Evolutionary conservation across 2,329 filamentous ascomycete species (phyloP), one percentile per base, ranked within the genome.

Genomic region (Fusarium sp.): DNA sequence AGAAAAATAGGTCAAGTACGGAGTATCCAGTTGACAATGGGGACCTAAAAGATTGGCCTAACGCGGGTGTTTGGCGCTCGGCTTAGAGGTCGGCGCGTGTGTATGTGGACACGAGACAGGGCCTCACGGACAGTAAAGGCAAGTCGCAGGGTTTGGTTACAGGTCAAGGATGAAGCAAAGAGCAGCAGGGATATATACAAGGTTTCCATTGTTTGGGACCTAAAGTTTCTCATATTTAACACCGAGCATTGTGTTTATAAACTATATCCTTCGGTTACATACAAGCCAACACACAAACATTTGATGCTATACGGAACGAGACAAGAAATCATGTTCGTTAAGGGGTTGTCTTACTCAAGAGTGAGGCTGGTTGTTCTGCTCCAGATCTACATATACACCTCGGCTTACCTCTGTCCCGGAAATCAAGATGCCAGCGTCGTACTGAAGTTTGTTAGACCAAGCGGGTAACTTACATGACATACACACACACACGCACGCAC

Each of bases 21-120:
- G 30, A 51, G 48, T 61, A 62, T 66, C 41, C 42, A 57, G 48
- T 55, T 66, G 69, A 56, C 38, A 30, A 68, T 45, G 51, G 55
- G 68, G 66, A 65, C 65, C 50, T 55, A 66, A 66, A 74, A 68
- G 54, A 59, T 65, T 62, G 72, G 66, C 74, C 64, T 63, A 76
- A 69, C 73, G 73, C 72, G 69, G 69, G 47, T 64, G 75, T 77
- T 70, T 76, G 70, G 66, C 60, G 73, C 67, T 73, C 66, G 70
- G 71, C 66, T 68, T 56, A 66, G 63, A 65, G 36, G 60, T 63
- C 68, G 65, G 73, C 70, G 73, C 62, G 67, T 71, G 65, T 68
- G 50, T 66, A 74, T 74, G 73, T 77, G 74, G 75, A 57, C 69
- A 74, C 71, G 54, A 60, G 71, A 67, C 58, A 72, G 55, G 71